These are phyloP conservation scores for Kwoniella pini DNA, from an alignment of 768 basidiomycete genomes.

Conservation along the genomic window DNA sequence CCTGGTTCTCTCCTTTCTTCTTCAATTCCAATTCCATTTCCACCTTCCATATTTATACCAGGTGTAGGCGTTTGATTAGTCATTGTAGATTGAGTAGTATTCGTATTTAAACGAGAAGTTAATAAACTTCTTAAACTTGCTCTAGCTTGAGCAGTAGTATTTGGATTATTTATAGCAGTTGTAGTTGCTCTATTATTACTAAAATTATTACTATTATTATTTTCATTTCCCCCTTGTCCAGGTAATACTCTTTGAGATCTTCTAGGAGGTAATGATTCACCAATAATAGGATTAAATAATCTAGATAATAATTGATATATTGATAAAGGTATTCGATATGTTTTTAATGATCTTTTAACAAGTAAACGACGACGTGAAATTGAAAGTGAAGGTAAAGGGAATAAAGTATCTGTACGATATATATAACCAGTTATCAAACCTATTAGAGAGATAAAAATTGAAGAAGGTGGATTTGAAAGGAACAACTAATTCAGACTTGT, in stretches of 20 bases:
- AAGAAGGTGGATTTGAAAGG: conserved; percentile 67
- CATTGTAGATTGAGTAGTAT: background rate
- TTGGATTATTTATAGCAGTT: background rate
- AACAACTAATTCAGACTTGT: conserved; percentile 67
- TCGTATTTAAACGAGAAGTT: background rate
- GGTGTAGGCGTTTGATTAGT: background rate
- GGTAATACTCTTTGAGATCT: conserved; percentile 75
- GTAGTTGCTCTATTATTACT: background rate
- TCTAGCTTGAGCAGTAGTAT: background rate
- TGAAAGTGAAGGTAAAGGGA: conserved; percentile 56
- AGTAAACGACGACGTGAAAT: conserved; percentile 33
- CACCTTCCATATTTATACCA: background rate
- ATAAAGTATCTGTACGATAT: conserved; percentile 79
- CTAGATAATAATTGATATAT: conserved; percentile 63
- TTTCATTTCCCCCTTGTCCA: conserved; percentile 54
- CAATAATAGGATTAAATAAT: conserved; percentile 69
- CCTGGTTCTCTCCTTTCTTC: conserved; percentile 9
- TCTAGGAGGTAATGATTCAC: conserved; percentile 65
- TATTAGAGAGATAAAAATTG: conserved; percentile 63
- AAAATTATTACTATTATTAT: too few relatives aligned
- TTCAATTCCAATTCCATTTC: background rate
- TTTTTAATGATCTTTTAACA: conserved; percentile 57
- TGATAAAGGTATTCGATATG: conserved; percentile 70
- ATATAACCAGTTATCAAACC: conserved; percentile 73
- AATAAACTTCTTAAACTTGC: conserved; percentile 16